phyloP scores from a whole-genome alignment of 768 basidiomycete species.

The Candolleomyces efflorescens region DNA sequence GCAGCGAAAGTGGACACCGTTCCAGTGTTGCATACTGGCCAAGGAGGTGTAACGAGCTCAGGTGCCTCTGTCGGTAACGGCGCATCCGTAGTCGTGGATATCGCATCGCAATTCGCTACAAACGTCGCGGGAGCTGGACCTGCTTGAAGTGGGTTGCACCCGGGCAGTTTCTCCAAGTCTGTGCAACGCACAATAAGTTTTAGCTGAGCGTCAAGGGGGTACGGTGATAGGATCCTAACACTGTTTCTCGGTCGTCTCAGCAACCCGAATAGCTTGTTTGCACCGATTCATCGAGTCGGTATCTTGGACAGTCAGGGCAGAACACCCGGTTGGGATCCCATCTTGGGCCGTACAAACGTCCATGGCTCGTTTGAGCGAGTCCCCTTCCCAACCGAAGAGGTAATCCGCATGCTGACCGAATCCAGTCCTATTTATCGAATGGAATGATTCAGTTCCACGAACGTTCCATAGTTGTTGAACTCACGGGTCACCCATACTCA shows the following conservation, averaged over 20 bases:
- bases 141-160: constrained; percentile 8
- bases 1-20: constrained; percentile 2
- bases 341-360: constrained; percentile 3
- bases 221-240: background rate
- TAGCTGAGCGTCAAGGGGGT: background rate
- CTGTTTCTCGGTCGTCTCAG: constrained; percentile 4
- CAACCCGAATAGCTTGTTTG: background rate
- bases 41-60: constrained; percentile 10
- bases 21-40: constrained; percentile 4
- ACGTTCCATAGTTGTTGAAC: background rate
- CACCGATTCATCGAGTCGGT: constrained; percentile 7
- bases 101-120: background rate
- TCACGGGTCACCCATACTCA: constrained; percentile 15
- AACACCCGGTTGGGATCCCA: constrained; percentile 6
- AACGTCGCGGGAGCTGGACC: constrained; percentile 4
- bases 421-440: background rate
- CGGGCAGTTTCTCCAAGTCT: constrained; percentile 9
- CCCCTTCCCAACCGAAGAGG: constrained; percentile 10
- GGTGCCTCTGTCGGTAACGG: constrained; percentile 10
- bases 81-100: background rate
- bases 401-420: constrained; percentile 10
- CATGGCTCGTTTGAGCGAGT: constrained; percentile 8
- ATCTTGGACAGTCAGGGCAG: constrained; percentile 7
- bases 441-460: background rate
- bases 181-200: background rate